Base-by-base conservation (phyloP, 1,284 basidiomycete genomes). In the Fomitopsis palustris region DNA sequence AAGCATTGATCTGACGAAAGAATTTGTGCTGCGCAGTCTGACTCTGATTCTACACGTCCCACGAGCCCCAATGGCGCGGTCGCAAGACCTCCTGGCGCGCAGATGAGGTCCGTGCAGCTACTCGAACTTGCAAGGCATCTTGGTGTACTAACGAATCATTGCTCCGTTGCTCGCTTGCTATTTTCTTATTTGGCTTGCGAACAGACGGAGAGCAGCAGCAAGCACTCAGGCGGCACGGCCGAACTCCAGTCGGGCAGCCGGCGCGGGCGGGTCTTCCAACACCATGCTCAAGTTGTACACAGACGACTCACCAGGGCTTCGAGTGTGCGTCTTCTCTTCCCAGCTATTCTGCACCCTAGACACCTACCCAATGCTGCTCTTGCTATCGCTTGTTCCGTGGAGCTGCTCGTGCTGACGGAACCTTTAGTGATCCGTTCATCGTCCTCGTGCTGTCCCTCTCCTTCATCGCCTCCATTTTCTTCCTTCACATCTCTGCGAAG, bases 271-370 rank as follows among this genome's bases (percentile, higher is more conserved):
- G 58, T 96, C 93, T 53, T 94, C 90, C 61, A 96, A 92, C 80
- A 99, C 96, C 61, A 98, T 99, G 96, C 86, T 99, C 71, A 95
- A 95, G 77, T 84, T 99, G 16, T 98, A 98, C 85, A 98, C 96
- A 38, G 95, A 96, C 71, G 96, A 98, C 72, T 96, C 95, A 66
- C 93, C 93, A 63, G 96, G 96, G 39, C 84, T 98, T 62, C 87
- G 94, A 81, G 94, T 99, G 95, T 98, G 74, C 75, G 95, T 89
- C 7, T 55, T 29, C 12, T 3, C 47, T 42, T 53, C 53, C 58
- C 52, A 47, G 25, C 38, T 55, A 16, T 33, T 19, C 9, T 25
- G 29, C 27, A 4, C 14, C 16, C 39, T 37, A 25, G 42, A 33
- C 54, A 33, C n/a, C 53, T n/a, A 12, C 21, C 25, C 23, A 10